Evolutionary conservation across 2,329 filamentous ascomycete genomes (phyloP), one percentile per base, ranked within the genome.

Genomic region (Epichloe baconii): DNA sequence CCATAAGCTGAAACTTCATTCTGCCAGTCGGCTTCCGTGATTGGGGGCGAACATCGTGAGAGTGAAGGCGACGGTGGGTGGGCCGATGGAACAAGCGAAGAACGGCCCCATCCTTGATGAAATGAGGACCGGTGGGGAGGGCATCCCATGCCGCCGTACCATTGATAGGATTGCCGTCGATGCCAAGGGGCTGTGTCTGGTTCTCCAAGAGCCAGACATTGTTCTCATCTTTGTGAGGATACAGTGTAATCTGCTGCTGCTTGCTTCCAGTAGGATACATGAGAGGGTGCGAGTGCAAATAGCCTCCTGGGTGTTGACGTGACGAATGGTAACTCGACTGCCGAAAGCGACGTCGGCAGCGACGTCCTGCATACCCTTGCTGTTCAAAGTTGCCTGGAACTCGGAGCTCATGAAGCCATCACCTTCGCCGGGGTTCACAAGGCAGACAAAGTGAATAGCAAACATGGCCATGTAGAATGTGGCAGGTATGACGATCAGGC

Each of bases 321-420:
- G 93, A 59, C 93, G 86, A 60, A 98, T 78, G 56, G 76, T 83
- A 61, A 98, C 78, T 56, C 86, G 81, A 66, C 89, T 95, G 53
- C 93, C 93, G 62, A 93, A 85, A 31, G 86, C 83, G 53, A 98
- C 85, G 69, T 98, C 90, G 34, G 87, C 93, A 2, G 93, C 85
- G 5, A 95, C 89, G 68, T 95, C 89, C 65, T 88, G 84, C 93
- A 98, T 98, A 49, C 80, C 83, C 75, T 97, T 98, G 62, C 83
- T 90, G 72, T 97, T 98, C 58, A 98, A 76, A 2, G 93, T 97
- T 35, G 93, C 86, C 72, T 98, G 93, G 75, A 98, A 98, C 65
- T 98, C 93, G 51, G 91, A 95, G 64, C 90, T 96, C 93, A 98
- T 98, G 75, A 98, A 98, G 51, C 93, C 93, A 68, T 98, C 93